Evolutionary conservation across 768 basidiomycete genomes (phyloP).

Genomic region (Pholiota microspora): DNA sequence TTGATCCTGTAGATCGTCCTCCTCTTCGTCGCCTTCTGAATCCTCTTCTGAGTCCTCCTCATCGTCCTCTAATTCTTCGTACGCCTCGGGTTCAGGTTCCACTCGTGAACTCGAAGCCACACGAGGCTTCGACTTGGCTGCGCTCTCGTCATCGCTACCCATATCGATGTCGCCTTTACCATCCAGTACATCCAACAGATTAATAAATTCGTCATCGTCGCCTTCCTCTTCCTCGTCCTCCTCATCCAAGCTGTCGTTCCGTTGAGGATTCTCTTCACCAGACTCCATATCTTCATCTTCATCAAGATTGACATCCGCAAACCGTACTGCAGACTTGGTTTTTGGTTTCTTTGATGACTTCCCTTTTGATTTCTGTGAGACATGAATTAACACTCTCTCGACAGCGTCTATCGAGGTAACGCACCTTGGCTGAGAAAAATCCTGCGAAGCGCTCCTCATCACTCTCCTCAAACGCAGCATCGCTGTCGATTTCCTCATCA

Average conservation of each 20-base stretch:
- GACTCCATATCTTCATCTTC: constrained; percentile 46
- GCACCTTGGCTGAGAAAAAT: constrained; percentile 49
- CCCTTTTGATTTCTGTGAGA: constrained; percentile 25
- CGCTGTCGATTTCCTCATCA: constrained; percentile 86
- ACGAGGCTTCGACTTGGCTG: constrained; percentile 1
- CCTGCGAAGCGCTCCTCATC: constrained; percentile 79
- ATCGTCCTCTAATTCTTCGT: constrained; percentile 24
- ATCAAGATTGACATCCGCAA: constrained; percentile 63
- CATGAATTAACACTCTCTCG: constrained; percentile 7
- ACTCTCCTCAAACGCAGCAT: constrained; percentile 79
- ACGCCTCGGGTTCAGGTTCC: neutral
- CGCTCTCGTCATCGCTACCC: constrained; percentile 34
- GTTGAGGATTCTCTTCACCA: constrained; percentile 36
- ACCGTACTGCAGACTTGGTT: constrained; percentile 32
- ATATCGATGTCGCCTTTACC: constrained; percentile 52
- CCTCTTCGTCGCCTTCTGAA: constrained; percentile 32
- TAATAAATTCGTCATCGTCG: constrained; percentile 56
- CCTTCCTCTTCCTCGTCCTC: constrained; percentile 49
- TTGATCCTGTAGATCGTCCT: constrained; percentile 41
- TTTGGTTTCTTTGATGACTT: constrained; percentile 24
- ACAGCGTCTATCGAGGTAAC: constrained; percentile 11
- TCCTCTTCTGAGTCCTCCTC: constrained; percentile 34
- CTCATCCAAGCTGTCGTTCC: constrained; percentile 33
- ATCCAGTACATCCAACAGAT: constrained; percentile 65
- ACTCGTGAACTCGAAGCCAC: constrained; percentile 5